These are phyloP conservation scores for Daldinia decipiens DNA, from an alignment of 495 filamentous ascomycete genomes.

Conservation along the genomic window DNA sequence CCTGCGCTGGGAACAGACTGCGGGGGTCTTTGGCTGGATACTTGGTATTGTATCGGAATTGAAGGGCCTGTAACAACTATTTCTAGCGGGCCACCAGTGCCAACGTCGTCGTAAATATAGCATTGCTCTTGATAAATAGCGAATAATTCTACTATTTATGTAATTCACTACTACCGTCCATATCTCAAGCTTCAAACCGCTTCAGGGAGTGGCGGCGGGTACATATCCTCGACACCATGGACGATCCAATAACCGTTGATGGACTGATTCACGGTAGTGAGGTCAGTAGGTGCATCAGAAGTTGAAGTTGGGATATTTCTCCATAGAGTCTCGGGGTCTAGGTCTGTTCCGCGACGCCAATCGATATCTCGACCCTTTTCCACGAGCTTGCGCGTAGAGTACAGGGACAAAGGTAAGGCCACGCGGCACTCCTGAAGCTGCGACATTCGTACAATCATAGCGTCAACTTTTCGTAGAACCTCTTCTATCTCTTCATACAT, in stretches of 20 bases:
- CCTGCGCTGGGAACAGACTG: too few species aligned
- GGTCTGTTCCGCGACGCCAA: background rate
- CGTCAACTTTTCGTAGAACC: conserved; percentile 2
- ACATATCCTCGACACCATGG: background rate
- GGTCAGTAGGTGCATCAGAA: background rate
- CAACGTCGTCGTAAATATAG: too few species aligned
- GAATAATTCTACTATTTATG: too few species aligned
- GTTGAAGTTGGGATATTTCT: background rate
- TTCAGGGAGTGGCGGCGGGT: background rate
- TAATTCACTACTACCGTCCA: background rate
- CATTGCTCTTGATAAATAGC: too few species aligned
- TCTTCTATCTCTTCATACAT: background rate
- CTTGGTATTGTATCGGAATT: too few species aligned
- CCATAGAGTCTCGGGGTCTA: conserved; percentile 1
- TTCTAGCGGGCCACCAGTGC: too few species aligned
- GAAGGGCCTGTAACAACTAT: too few species aligned
- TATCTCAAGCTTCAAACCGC: background rate
- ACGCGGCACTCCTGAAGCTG: background rate
- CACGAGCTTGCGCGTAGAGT: background rate
- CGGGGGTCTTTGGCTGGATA: too few species aligned
- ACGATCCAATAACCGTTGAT: conserved; percentile 4
- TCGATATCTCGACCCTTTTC: background rate
- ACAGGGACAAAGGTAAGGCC: background rate
- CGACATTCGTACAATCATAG: background rate
- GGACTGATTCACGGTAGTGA: background rate